phyloP scores from a whole-genome alignment of 495 filamentous ascomycete genomes.

The Apiosordaria backusii region DNA sequence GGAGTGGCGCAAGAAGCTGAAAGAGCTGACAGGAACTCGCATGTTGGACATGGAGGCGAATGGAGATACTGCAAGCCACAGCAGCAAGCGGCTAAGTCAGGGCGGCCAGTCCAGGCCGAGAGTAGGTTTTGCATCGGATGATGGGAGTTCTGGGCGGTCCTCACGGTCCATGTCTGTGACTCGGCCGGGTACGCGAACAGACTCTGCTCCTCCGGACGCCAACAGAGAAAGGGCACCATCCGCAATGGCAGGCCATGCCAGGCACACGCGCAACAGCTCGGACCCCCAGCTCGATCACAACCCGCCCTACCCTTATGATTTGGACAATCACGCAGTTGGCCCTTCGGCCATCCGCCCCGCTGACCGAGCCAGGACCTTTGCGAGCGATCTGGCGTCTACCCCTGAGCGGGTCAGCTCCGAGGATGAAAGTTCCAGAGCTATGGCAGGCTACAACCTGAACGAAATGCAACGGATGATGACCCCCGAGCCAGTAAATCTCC shows the following conservation, averaged over 20 bases:
- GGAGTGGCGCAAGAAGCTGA: conserved; percentile 87
- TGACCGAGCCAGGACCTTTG: conserved; percentile 32
- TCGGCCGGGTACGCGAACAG: conserved; percentile 41
- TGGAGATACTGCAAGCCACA: conserved; percentile 58
- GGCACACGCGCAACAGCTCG: conserved; percentile 40
- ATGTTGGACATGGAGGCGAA: conserved; percentile 59
- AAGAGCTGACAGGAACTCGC: conserved; percentile 80
- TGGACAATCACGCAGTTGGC: conserved; percentile 22
- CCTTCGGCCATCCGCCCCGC: conserved; percentile 26
- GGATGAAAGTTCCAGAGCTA: conserved; percentile 43
- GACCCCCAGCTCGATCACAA: conserved; percentile 31
- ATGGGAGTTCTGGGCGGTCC: conserved; percentile 50
- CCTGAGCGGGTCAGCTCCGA: conserved; percentile 59
- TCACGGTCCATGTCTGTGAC: conserved; percentile 51
- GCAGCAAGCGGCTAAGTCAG: conserved; percentile 66
- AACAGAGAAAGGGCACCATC: conserved; percentile 43
- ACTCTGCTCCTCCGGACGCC: conserved; percentile 43
- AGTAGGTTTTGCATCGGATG: conserved; percentile 62
- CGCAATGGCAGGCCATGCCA: conserved; percentile 39
- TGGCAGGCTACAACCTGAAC: conserved; percentile 41
- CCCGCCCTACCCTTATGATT: conserved; percentile 6
- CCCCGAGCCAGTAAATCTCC: conserved; percentile 68
- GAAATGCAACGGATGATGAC: conserved; percentile 56
- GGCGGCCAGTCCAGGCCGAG: conserved; percentile 44
- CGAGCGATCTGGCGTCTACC: conserved; percentile 41